Percentiles rank a stretch among this genome's conserved stretches.
Evolutionary conservation across 2,329 filamentous ascomycete genomes (phyloP).

Genomic region (Myriosclerotinia curreyana): DNA sequence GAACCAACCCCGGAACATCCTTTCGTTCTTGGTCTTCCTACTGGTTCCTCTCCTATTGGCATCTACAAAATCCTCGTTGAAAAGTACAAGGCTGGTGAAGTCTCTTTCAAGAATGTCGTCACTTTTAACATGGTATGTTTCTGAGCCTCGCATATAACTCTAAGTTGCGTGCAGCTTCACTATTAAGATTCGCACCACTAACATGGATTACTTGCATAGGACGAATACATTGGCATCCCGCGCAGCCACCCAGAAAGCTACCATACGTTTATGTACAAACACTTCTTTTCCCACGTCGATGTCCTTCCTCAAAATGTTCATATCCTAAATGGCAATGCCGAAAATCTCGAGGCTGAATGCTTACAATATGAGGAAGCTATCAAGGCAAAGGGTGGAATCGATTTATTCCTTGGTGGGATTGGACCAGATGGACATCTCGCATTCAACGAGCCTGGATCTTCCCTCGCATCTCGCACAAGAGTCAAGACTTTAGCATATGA

Average conservation of each 20-base stretch:
- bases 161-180: background rate
- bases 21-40: conserved; percentile 80
- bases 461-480: conserved; percentile 70
- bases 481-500: conserved; percentile 87
- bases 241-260: conserved; percentile 83
- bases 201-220: conserved; percentile 45
- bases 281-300: conserved; percentile 85
- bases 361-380: conserved; percentile 78
- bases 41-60: conserved; percentile 74
- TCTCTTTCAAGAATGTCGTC: conserved; percentile 84
- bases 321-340: conserved; percentile 77
- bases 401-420: conserved; percentile 81
- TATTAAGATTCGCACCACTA: conserved; percentile 1
- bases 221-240: conserved; percentile 83
- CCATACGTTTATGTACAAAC: conserved; percentile 90
- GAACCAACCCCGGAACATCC: conserved; percentile 67
- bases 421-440: conserved; percentile 85
- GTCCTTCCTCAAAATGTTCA: conserved; percentile 79
- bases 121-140: conserved; percentile 81
- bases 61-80: conserved; percentile 75
- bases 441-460: conserved; percentile 86
- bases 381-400: conserved; percentile 70
- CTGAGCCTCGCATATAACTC: conserved; percentile 12
- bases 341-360: conserved; percentile 73
- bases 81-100: conserved; percentile 64